Conservation (phyloP, 805 yeast genomes). For the Metschnikowia reukaufii region DNA sequence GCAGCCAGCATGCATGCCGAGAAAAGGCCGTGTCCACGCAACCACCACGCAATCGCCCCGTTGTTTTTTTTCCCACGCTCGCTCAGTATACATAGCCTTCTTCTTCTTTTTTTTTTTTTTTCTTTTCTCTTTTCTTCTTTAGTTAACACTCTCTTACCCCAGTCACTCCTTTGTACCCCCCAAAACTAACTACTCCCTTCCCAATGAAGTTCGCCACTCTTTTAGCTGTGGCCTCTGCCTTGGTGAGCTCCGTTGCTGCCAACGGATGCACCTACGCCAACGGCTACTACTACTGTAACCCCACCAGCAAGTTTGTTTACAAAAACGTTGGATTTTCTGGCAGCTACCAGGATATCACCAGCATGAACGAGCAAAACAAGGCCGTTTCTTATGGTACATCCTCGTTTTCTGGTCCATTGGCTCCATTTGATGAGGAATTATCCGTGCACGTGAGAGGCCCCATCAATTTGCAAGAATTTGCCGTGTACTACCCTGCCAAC, state of each 20-base stretch:
- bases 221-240: slow-evolving; percentile 18
- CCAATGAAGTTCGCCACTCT: slow-evolving; percentile 20
- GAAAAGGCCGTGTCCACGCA: neutral
- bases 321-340: slow-evolving; percentile 82
- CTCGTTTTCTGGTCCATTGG: slow-evolving; percentile 66
- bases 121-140: slow-evolving; percentile 5
- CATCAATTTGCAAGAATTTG: slow-evolving; percentile 74
- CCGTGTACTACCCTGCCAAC: slow-evolving; percentile 77
- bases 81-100: neutral
- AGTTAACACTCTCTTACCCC: slow-evolving; percentile 10
- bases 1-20: slow-evolving; percentile 6
- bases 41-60: slow-evolving; percentile 2
- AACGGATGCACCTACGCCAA: slow-evolving; percentile 47
- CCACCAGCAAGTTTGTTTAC: slow-evolving; percentile 66
- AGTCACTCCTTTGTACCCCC: slow-evolving; percentile 15
- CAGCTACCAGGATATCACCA: slow-evolving; percentile 73
- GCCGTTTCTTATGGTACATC: slow-evolving; percentile 58
- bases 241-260: slow-evolving; percentile 24
- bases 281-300: slow-evolving; percentile 85
- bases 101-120: neutral
- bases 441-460: slow-evolving; percentile 94
- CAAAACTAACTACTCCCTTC: slow-evolving; percentile 18
- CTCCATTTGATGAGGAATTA: slow-evolving; percentile 85
- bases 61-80: slow-evolving; percentile 1
- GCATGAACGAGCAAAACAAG: slow-evolving; percentile 73